These are phyloP conservation scores for Lepidopterella palustris DNA, from an alignment of 495 filamentous ascomycete genomes.

Conservation along the genomic window DNA sequence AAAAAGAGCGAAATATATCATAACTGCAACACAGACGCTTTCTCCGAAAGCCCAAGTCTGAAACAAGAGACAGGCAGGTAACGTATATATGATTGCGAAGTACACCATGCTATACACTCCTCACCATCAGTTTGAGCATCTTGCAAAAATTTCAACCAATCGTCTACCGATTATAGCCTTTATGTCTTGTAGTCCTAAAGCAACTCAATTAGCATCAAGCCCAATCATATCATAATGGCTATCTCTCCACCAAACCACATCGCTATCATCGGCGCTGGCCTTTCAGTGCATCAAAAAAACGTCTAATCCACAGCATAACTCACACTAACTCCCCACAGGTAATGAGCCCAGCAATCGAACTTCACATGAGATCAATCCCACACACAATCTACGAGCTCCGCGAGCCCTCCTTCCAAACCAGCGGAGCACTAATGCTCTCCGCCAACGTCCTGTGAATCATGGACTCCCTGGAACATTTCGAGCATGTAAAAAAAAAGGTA, in stretches of 20 bases:
- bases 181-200: neutral
- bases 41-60: no score
- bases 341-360: conserved; percentile 41
- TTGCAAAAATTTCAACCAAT: neutral
- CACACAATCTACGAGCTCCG: conserved; percentile 45
- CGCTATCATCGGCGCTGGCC: conserved; percentile 23
- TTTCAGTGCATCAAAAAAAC: neutral
- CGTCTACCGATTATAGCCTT: neutral
- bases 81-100: no score
- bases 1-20: no score
- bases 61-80: no score
- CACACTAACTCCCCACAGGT: conserved; percentile 24
- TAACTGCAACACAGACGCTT: no score
- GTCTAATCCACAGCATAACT: neutral
- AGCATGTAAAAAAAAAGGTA: conserved; percentile 32
- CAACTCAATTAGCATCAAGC: neutral
- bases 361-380: conserved; percentile 38
- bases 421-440: conserved; percentile 48
- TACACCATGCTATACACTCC: no score
- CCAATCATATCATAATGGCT: neutral
- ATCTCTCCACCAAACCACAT: conserved; percentile 7
- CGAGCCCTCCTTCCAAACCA: conserved; percentile 33
- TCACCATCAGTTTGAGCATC: no score
- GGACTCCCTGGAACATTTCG: conserved; percentile 42
- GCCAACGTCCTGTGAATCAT: conserved; percentile 48